Evolutionary conservation across 2,329 filamentous ascomycete species (phyloP), one percentile per base, ranked within the genome.

Genomic region (Bipolaris oryzae): DNA sequence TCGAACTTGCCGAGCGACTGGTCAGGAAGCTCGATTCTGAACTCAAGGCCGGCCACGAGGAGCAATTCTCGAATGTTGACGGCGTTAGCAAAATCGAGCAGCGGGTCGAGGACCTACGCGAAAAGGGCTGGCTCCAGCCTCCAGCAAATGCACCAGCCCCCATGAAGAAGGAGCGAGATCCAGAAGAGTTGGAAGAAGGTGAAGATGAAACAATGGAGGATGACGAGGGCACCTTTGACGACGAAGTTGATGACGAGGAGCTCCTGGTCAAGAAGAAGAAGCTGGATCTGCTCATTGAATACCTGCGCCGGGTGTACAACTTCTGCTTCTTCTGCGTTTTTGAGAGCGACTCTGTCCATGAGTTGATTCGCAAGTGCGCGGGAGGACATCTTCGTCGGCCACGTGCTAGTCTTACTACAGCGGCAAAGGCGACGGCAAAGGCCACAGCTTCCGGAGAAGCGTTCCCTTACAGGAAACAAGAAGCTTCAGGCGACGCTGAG

Each of bases 241-340:
- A 95, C 50, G 94, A 97, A 60, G 84, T 88, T 33, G 94, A 99
- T 66, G 92, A 96, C 69, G 92, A 96, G 71, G 92, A 97, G 38
- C 81, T 97, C 37, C 77, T 97, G 52, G 85, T 88, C 38, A 95
- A 96, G 82, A 98, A 98, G 85, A 98, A 99, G 82, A 93, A 95
- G 71, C 86, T 99, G 47, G 95, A 99, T 77, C 82, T 99, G 34
- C 84, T 96, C 76, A 95, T 98, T 50, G 95, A 99, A 78, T 99
- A 99, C 75, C 84, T 99, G 57, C 92, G 95, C 50, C 89, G 95
- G 15, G 95, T 99, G 50, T 96, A 96, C 83, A 97, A 95, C 78
- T 98, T 99, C 79, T 99, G 95, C 81, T 97, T 99, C 82, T 99
- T 98, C 81, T 99, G 95, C 75, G 96, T 99, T 5, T 98, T 99